A percentile compares a stretch with the other conserved stretches of the same genome.
phyloP scores from a whole-genome alignment of 208 protist genomes.

The Acanthamoeba royreba region DNA sequence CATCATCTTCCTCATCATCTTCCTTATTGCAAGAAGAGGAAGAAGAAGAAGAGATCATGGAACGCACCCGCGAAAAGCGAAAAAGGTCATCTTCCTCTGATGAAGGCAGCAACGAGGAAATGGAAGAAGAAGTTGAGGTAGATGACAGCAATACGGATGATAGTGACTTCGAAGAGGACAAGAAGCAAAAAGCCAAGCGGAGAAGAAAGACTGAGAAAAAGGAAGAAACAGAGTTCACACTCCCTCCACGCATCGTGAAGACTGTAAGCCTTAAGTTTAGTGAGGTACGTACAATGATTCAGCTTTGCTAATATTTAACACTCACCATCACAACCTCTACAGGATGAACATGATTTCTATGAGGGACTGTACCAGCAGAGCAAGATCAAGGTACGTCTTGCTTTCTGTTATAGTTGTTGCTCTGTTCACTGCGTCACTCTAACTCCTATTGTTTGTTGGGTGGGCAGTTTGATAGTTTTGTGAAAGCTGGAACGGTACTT shows the following conservation, averaged over 20 bases:
- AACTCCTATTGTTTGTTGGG: too few species aligned
- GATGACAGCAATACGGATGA: background rate
- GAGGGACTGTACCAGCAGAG: background rate
- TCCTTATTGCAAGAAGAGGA: background rate
- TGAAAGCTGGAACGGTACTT: too few species aligned
- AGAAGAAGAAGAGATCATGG: background rate
- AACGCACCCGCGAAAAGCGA: background rate
- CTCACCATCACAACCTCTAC: too few species aligned
- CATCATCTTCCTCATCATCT: too few species aligned
- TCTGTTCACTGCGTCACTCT: too few species aligned
- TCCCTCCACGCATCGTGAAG: background rate
- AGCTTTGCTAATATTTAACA: too few species aligned
- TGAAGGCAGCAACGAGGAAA: background rate
- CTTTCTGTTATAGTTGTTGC: constrained; percentile 67
- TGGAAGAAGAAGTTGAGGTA: background rate
- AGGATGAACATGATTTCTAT: background rate
- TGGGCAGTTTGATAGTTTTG: too few species aligned
- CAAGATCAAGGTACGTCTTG: constrained; percentile 49
- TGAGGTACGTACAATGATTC: too few species aligned
- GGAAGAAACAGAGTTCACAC: background rate
- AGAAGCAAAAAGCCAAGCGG: background rate
- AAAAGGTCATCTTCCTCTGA: background rate
- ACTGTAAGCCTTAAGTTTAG: background rate
- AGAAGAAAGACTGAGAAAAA: background rate
- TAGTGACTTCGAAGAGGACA: background rate